Conservation (phyloP, 2,329 filamentous ascomycete genomes). For the Penicillium sp. region DNA sequence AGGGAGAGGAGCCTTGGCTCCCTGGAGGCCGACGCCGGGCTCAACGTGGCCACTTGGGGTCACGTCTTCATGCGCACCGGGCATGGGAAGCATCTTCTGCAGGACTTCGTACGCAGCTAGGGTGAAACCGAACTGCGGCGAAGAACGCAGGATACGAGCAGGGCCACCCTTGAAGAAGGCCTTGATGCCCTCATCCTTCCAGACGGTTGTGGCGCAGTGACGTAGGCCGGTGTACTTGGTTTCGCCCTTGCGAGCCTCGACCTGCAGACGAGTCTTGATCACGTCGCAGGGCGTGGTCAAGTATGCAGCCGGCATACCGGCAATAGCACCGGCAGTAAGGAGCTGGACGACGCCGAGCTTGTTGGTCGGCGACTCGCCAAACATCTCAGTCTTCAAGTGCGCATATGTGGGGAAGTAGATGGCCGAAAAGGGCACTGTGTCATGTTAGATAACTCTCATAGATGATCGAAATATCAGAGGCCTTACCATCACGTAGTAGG, state of each 20-base stretch:
- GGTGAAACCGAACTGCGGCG: slow-evolving; percentile 96
- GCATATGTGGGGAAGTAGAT: slow-evolving; percentile 98
- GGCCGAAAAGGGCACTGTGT: slow-evolving; percentile 81
- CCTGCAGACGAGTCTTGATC: slow-evolving; percentile 97
- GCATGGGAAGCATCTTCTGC: slow-evolving; percentile 75
- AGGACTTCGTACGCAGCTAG: slow-evolving; percentile 92
- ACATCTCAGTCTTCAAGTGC: slow-evolving; percentile 89
- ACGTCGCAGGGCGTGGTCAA: slow-evolving; percentile 97
- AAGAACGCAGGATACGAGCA: slow-evolving; percentile 89
- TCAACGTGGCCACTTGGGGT: slow-evolving; percentile 61
- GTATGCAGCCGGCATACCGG: slow-evolving; percentile 88
- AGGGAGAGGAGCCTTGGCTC: slow-evolving; percentile 62
- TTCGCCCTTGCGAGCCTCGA: slow-evolving; percentile 95
- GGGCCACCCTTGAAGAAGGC: slow-evolving; percentile 99
- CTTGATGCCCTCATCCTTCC: slow-evolving; percentile 84
- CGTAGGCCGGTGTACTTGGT: slow-evolving; percentile 80
- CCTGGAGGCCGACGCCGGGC: slow-evolving; percentile 61
- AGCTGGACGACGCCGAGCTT: slow-evolving; percentile 88
- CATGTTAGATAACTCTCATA: slow-evolving; percentile 8
- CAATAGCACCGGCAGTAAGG: slow-evolving; percentile 89
- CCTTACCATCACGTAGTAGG: slow-evolving; percentile 71
- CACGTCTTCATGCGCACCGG: slow-evolving; percentile 58
- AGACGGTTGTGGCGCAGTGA: slow-evolving; percentile 80
- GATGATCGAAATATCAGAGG: slow-evolving; percentile 18
- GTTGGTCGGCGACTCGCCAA: slow-evolving; percentile 83